Base-by-base conservation (phyloP, 192 early-diverging fungal genomes). In the Gryganskiella cystojenkinii region DNA sequence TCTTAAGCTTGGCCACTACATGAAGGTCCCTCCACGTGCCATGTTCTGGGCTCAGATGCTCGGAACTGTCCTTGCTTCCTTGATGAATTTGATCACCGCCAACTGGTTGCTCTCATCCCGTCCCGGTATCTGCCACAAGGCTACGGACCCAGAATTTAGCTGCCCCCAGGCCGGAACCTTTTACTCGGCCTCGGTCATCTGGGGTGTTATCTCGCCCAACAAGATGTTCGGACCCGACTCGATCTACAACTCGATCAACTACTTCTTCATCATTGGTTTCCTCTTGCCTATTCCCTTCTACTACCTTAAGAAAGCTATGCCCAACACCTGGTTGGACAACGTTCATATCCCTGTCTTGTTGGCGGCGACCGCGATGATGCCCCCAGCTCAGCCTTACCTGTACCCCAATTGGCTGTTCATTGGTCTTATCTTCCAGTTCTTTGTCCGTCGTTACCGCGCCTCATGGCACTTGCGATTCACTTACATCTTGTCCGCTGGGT, bases 171-270 rank as follows among this genome's bases (percentile, higher is more conserved):
- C 82, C 56, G 42, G 34, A 2, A 82, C 81, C 35, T 93, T 92
- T 59, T 87, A 81, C 81, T 84, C 82, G 54, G 89, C 85, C 27
- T 88, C 82, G 19, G 81, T 85, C 31, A 88, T 93, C 52, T 93
- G 91, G 91, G 92, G 92, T 22, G 81, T 86, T 13, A 90, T 93
- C 59, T 87, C 88, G 30, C 89, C 92, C 10, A 51, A 46, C 20
- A 71, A 82, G 4, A 87, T 92, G 82, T 92, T 92, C 49, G 74
- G 63, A 2, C 35, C 42, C 43, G 60, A 64, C 7, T 73, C 71
- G 14, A 64, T 65, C 4, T 86, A 86, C 51, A 58, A 51, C 10
- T 4, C 78, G 8, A 63, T 71, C 34, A 49, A 75, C 10, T 84
- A 61, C 27, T 79, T 81, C 63, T 81, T 87, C 67, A 45, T 87